Percentiles rank a stretch among this genome's conserved stretches.
Evolutionary conservation across 148 eudicot genomes (phyloP).

Genomic region (Drosera capensis): DNA sequence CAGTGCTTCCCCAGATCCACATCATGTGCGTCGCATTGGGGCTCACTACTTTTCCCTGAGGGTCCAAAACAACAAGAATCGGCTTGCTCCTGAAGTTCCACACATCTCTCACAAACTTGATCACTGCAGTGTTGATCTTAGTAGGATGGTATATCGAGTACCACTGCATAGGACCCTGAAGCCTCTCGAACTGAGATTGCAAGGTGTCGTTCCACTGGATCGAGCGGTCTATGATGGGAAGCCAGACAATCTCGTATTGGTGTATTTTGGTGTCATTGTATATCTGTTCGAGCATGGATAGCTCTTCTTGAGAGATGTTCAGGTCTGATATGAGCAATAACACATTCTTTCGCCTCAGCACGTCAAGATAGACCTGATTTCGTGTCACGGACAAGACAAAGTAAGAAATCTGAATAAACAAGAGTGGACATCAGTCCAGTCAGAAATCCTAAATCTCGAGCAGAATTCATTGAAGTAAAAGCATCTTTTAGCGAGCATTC

Average conservation of each 20-base stretch:
- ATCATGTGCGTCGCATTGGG: constrained; percentile 70
- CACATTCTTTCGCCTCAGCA: constrained; percentile 43
- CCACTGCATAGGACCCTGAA: constrained; percentile 47
- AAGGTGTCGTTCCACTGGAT: constrained; percentile 25
- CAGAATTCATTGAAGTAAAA: not conserved
- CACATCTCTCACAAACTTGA: constrained; percentile 24
- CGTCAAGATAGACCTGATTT: constrained; percentile 32
- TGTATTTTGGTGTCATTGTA: constrained; percentile 31
- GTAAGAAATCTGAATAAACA: not conserved
- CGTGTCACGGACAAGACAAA: not conserved
- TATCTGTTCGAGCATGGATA: constrained; percentile 44
- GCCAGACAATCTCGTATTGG: constrained; percentile 52
- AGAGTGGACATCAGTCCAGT: not conserved
- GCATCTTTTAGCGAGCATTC: no score
- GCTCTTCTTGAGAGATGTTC: constrained; percentile 44
- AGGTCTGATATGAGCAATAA: constrained; percentile 48
- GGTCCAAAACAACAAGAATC: constrained; percentile 48
- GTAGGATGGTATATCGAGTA: constrained; percentile 46
- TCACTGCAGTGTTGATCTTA: constrained; percentile 18
- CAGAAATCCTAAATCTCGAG: not conserved
- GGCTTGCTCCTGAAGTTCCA: constrained; percentile 50
- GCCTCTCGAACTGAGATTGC: constrained; percentile 24
- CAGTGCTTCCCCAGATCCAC: constrained; percentile 62
- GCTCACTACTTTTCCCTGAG: constrained; percentile 40
- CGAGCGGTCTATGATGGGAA: constrained; percentile 38